Evolutionary conservation across 225 moss, liverwort and hornwort species (phyloP), one percentile per base, ranked within the genome.

Genomic region (Bryum argenteum): DNA sequence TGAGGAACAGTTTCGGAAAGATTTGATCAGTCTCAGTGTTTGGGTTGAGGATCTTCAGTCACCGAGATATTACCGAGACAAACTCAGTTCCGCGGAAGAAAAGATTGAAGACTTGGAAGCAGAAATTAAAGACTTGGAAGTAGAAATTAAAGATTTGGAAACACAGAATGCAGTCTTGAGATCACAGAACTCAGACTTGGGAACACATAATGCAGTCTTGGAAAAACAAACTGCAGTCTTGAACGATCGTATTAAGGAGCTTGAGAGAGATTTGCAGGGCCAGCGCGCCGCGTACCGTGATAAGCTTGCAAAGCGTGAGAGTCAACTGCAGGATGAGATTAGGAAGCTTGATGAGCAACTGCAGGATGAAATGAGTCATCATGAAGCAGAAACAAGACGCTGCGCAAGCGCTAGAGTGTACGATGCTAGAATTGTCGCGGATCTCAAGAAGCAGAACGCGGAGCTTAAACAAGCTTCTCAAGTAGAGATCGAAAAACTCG

Each of bases 401-500:
- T 13, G 7, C 24, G 47, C 0, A 22, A 64, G 47, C 24, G 13
- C 10, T 45, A 52, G 17, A 53, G 2, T 33, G 33, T 33, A 0
- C 50, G 1, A 50, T 11, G 10, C 12, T 11, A 43, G 37, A 45
- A 66, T 44, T 13, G 47, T 7, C 55, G 23, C 38, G 38, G 55
- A 8, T 26, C 23, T 61, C 39, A 11, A 37, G 44, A 4, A 59
- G 8, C 53, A 72, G 24, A 45, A 70, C 19, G 40, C 8, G n/a
- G 26, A 61, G 41, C 61, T 75, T 21, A 11, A 52, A 42, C 42
- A 48, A 51, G 42, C 65, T 54, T 53, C 59, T 16, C 42, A 57
- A 65, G 48, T 1, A 37, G 77, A 81, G 81, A 68, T 63, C 41
- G 15, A 63, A 54, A 78, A 38, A 24, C 84, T 84, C n/a, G 43